Percentiles rank a stretch among this genome's conserved stretches.
Conservation (phyloP, 2,329 filamentous ascomycete genomes). For the Fusarium setosum region DNA sequence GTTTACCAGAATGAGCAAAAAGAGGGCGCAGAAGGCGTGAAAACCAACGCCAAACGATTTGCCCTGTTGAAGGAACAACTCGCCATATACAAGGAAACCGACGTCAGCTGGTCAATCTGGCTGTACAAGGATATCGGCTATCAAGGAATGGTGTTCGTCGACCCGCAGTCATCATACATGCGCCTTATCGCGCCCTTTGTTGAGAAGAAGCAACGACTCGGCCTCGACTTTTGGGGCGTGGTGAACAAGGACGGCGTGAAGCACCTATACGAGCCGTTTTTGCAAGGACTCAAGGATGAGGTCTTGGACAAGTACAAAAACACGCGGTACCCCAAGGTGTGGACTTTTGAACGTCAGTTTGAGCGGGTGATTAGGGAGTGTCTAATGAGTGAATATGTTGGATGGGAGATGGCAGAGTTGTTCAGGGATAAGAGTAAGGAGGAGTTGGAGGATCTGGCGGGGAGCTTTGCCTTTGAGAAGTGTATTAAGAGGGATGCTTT, state of each 20-base stretch:
- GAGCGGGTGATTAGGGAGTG: slow-evolving; percentile 55
- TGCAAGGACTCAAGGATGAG: slow-evolving; percentile 55
- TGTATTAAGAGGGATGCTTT: slow-evolving; percentile 63
- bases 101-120: slow-evolving; percentile 69
- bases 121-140: slow-evolving; percentile 68
- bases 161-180: slow-evolving; percentile 60
- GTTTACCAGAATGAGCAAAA: slow-evolving; percentile 54
- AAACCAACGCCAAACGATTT: slow-evolving; percentile 55
- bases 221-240: slow-evolving; percentile 66
- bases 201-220: slow-evolving; percentile 64
- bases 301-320: slow-evolving; percentile 55
- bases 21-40: slow-evolving; percentile 50
- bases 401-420: slow-evolving; percentile 65
- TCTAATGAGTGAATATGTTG: slow-evolving; percentile 60
- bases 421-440: slow-evolving; percentile 62
- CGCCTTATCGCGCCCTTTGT: slow-evolving; percentile 62
- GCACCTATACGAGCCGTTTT: slow-evolving; percentile 52
- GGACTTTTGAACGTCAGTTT: slow-evolving; percentile 63
- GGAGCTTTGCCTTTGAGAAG: slow-evolving; percentile 63
- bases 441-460: slow-evolving; percentile 65
- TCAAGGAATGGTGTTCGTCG: slow-evolving; percentile 65
- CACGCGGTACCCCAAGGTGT: slow-evolving; percentile 59
- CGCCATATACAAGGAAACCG: slow-evolving; percentile 46
- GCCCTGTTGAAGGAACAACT: slow-evolving; percentile 56
- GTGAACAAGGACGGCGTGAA: slow-evolving; percentile 44